Base-by-base conservation (phyloP, 306 rosid species). In the Cajanus cajan region DNA sequence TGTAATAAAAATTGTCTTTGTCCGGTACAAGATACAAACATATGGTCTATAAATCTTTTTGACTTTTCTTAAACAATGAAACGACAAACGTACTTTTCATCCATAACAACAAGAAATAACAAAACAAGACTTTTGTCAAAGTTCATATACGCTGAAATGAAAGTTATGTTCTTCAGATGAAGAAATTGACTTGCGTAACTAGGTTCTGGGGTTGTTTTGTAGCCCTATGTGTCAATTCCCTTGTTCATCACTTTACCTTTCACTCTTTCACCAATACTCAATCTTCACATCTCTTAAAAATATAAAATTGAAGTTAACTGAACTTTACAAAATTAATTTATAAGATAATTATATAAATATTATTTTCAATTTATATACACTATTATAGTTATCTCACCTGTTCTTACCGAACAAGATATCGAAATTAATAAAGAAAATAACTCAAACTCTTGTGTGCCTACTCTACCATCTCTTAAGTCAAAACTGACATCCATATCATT, bases 171-270 rank as follows among this genome's bases (percentile, higher is more conserved):
- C 47, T 25, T 45, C 9, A 2, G 4, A 21, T 45, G 54, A 81
- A 68, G 45, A 67, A 59, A 76, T 37, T 82, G 73, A 82, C 68
- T 68, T 67, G 16, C 4, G 68, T 18, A 41, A 57, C 25, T 69
- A 0, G 64, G 47, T 52, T 12, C 0, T 67, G 71, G 52, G 57
- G 8, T 70, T 22, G 21, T 57, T 28, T 28, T 28, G 31, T 1
- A 1, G 2, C 31, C 31, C 31, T 28, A 3, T 28, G 31, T 28
- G 1, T 28, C 3, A 28, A 28, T 28, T 28, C 31, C 31, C 3
- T 24, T 12, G 12, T 47, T 47, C 51, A 13, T 6, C 45, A 36
- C 67, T 37, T 22, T 65, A 41, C 28, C 24, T 9, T 43, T 11
- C 14, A 63, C 71, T 31, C 61, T 45, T 61, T 25, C 14, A 0